Evolutionary conservation across 495 filamentous ascomycete genomes (phyloP).

Genomic region (Talaromyces thailandensis): DNA sequence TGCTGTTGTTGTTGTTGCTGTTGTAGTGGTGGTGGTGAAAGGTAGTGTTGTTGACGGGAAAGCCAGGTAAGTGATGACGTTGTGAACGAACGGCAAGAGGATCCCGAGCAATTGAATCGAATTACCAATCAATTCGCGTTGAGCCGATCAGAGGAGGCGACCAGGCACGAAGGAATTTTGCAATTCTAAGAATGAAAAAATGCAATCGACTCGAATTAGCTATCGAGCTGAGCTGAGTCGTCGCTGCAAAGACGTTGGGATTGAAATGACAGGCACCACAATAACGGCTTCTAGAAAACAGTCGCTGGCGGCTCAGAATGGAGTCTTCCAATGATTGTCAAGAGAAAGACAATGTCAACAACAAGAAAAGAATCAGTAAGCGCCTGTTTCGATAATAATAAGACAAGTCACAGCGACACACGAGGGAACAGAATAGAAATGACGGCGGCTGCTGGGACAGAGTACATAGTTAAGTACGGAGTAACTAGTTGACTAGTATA

Average conservation of each 20-base stretch:
- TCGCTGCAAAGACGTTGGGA: neutral
- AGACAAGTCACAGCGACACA: neutral
- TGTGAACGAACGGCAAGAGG: neutral
- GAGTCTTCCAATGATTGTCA: neutral
- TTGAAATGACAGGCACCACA: neutral
- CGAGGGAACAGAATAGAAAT: neutral
- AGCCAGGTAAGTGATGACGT: neutral
- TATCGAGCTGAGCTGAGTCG: neutral
- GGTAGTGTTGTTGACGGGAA: neutral
- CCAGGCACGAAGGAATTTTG: neutral
- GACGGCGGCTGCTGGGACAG: neutral
- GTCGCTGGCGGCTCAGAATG: neutral
- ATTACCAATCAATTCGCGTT: neutral
- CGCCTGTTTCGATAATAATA: neutral
- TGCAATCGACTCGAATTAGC: neutral
- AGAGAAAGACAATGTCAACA: neutral
- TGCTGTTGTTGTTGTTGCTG: neutral
- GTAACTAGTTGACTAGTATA: neutral
- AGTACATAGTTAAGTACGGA: too few relatives aligned
- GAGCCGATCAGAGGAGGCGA: neutral
- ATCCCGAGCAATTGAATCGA: neutral
- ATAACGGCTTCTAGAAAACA: neutral
- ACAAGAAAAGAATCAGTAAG: neutral
- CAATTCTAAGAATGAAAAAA: neutral
- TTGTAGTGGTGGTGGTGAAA: neutral